Base-by-base conservation (phyloP, 2,329 filamentous ascomycete species). In the Stenocarpella maydis region DNA sequence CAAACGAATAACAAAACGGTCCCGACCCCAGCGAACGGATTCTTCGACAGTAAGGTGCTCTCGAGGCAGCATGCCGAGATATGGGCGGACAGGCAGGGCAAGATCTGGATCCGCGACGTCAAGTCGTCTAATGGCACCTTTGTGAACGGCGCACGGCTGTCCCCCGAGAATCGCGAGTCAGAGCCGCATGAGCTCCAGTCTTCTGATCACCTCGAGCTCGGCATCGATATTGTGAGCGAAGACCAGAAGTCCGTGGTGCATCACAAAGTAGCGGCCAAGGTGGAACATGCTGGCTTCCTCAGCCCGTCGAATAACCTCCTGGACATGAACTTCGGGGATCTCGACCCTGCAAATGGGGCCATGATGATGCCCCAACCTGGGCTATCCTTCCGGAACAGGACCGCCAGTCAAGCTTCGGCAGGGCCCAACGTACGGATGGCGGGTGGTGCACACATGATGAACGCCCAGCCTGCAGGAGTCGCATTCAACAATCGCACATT, bases 111-210 rank as follows among this genome's bases (percentile, higher is more conserved):
- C 74, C 90, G 95, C 69, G 96, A 99, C 81, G 92, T 99, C 75
- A 99, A 98, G 81, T 98, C 96, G 0, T 99, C 96, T 49, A 99
- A 99, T 78, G 96, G 96, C 69, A 99, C 96, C 0, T 99, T 99
- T 80, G 95, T 99, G 74, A 99, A 99, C 76, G 94, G 94, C 24
- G 89, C 92, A 67, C 90, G 96, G 37, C 81, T 99, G 70, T 98
- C 96, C 2, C 93, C 90, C 66, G 96, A 99, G 79, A 99, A 98
- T 76, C 90, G 95, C 74, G 96, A 99, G 80, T 98, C 95, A 0
- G 96, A 98, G 71, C 95, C 96, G 0, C 94, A 98, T 78, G 95
- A 98, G 78, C 84, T 99, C 41, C 91, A 95, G 76, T 94, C 95
- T 70, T 91, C 94, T 73, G 96, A 99, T 77, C 93, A 96, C 72